Base-by-base conservation (phyloP, 352 stramenopile genomes). In the Blastocystis sp. region DNA sequence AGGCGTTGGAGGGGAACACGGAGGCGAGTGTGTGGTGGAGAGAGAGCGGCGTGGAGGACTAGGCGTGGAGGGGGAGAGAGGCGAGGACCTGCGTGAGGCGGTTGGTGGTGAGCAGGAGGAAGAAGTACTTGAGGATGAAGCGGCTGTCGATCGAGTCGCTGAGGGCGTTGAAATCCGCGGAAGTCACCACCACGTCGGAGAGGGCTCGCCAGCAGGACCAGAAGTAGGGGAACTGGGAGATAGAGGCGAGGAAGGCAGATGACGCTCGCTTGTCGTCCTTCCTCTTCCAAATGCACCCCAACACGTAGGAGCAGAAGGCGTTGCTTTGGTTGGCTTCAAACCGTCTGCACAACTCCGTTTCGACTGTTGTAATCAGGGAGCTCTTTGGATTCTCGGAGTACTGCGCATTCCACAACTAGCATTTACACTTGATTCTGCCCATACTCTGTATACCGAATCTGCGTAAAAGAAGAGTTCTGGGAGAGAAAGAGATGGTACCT, bases 71-170 rank as follows among this genome's bases (percentile, higher is more conserved):
- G 21, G 40, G 4, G 74, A 28, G 1, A 19, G 2, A 70, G 19
- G 17, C 40, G 4, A 10, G 9, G 6, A 84, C 74, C 40, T 61
- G 57, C 21, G 66, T 24, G 40, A 84, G 74, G 4, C 57, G 74
- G n/a, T 84, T 84, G 17, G 74, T 84, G 21, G 74, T 69, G 11
- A 69, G 28, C 4, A 84, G 54, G 11, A 69, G 74, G 54, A 84
- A 84, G 54, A 84, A 84, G 54, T 68, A 68, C 28, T 84, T 84
- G 24, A 84, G 74, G 45, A 84, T 57, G 52, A 21, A 84, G 0
- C 34, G 0, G 52, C 9, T 42, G 40, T 6, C 14, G 38, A 69
- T 54, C 17, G 57, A 28, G 40, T 59, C 66, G 24, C n/a, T 52
- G 1, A 59, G 43, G 2, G 34, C 17, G 21, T 68, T 9, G 24